Percentiles rank a stretch among this genome's conserved stretches.
phyloP scores from a whole-genome alignment of 2,329 filamentous ascomycete species.

The Pseudogymnoascus sp. region DNA sequence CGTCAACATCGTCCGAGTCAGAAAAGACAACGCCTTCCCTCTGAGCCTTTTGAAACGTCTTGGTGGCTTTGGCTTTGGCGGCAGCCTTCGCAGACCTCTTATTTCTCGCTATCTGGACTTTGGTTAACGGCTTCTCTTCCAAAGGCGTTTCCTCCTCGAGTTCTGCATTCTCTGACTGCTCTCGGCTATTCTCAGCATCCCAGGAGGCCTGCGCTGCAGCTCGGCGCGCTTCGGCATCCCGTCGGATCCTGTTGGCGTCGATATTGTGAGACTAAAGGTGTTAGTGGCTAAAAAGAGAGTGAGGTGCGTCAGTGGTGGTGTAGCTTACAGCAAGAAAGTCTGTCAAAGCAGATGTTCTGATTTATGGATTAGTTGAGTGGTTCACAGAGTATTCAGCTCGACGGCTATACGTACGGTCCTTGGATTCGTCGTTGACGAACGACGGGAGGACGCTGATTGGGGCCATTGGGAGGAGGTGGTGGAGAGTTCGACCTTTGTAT shows the following conservation, averaged over 20 bases:
- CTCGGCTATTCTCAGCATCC: conserved; percentile 14
- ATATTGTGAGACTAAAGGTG: conserved; percentile 54
- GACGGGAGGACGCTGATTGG: neutral
- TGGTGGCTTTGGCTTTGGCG: conserved; percentile 55
- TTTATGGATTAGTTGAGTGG: conserved; percentile 8
- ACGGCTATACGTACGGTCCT: conserved; percentile 23
- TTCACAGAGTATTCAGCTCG: neutral
- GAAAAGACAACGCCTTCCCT: conserved; percentile 29
- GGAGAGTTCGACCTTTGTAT: conserved; percentile 8
- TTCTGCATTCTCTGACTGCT: conserved; percentile 29
- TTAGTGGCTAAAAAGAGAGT: neutral
- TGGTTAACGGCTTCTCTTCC: conserved; percentile 17
- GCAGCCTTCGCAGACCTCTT: conserved; percentile 45
- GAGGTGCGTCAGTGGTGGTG: neutral
- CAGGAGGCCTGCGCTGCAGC: conserved; percentile 30
- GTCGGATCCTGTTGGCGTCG: conserved; percentile 48
- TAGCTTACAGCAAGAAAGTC: conserved; percentile 55
- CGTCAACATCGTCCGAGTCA: conserved; percentile 35
- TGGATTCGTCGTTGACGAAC: conserved; percentile 20
- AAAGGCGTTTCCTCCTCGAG: conserved; percentile 38
- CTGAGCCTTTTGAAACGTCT: conserved; percentile 42
- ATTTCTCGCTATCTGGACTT: conserved; percentile 26
- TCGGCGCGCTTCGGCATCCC: conserved; percentile 41
- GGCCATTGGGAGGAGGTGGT: neutral
- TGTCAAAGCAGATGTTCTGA: conserved; percentile 55